Base-by-base conservation (phyloP, 1,284 basidiomycete genomes). In the Apiotrichum siamense region DNA sequence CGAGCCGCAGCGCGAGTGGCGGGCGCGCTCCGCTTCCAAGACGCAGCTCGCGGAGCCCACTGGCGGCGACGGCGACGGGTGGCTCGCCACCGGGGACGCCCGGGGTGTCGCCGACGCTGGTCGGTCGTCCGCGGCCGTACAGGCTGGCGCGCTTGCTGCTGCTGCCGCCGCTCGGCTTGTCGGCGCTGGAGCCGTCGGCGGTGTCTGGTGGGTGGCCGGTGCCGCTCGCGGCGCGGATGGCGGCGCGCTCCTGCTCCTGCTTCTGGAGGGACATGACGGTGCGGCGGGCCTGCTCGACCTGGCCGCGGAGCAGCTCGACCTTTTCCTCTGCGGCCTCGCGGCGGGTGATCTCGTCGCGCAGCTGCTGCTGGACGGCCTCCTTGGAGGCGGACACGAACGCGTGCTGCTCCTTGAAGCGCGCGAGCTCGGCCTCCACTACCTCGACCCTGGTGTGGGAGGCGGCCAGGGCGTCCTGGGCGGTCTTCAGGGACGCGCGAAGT, bases 251-350 rank as follows among this genome's bases (percentile, higher is more conserved):
- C 85, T 77, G 58, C 42, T 73, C 74, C 29, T 84, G 83, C 45
- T 71, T 71, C 70, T 94, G 90, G 18, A 96, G 77, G n/a, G 86
- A 80, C 87, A 93, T 92, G 35, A 96, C 79, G 13, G 87, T 88
- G 49, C 88, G 83, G 60, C 91, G 79, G 72, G 87, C 89, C 70
- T 91, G 87, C 63, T 94, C 90, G n/a, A 94, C 86, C 67, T 90
- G 92, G 18, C 82, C 79, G 27, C 91, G 79, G 36, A 96, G 76
- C 69, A 88, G 77, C 11, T 80, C 76, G 33, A 94, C 88, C 43
- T 84, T 84, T 17, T 59, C 57, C 62, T 88, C 86, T 41, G 91
- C 87, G 39, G 86, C 85, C 58, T 80, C 81, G 45, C 80, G 79
- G 72, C 83, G 83, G 64, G 72, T 76, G 52, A 73, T 77, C 41